phyloP scores from a whole-genome alignment of 805 yeast species.

The Lachancea quebecensis region DNA sequence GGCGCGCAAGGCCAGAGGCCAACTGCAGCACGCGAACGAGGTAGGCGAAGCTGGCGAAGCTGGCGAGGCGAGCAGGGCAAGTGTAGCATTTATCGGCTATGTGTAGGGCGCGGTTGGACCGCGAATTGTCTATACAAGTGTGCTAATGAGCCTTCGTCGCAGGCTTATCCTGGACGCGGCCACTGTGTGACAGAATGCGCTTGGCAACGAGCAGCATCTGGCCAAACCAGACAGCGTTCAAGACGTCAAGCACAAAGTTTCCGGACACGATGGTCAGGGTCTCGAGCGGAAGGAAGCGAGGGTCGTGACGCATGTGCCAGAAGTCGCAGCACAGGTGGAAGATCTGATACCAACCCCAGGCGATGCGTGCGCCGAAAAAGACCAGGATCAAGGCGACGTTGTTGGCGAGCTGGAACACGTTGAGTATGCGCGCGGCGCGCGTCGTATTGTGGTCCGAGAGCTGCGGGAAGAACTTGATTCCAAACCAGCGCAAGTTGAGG shows the following conservation, averaged over 20 bases:
- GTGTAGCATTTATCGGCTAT: background rate
- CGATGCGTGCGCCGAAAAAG: constrained; percentile 66
- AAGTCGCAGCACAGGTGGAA: constrained; percentile 41
- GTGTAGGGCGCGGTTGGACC: background rate
- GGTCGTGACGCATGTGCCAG: constrained; percentile 33
- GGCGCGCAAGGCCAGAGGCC: too few species aligned
- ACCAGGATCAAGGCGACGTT: constrained; percentile 45
- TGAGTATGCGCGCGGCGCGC: constrained; percentile 35
- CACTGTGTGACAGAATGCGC: constrained; percentile 30
- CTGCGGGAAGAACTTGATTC: constrained; percentile 30
- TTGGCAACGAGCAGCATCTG: constrained; percentile 66
- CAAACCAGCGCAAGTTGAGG: constrained; percentile 83
- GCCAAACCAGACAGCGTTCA: constrained; percentile 75
- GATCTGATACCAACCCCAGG: constrained; percentile 78
- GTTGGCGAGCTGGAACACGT: constrained; percentile 45
- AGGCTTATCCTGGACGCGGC: constrained; percentile 10
- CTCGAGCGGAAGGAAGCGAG: constrained; percentile 41
- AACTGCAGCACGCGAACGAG: too few species aligned
- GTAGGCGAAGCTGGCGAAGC: too few species aligned
- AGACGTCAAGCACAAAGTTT: constrained; percentile 53
- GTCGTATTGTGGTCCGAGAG: constrained; percentile 10
- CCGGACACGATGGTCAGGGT: constrained; percentile 32
- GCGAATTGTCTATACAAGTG: background rate
- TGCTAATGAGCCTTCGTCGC: constrained; percentile 5
- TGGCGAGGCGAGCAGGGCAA: too few species aligned